Base-by-base conservation (phyloP, 1,284 basidiomycete species). In the Sphaerobolus stellatus region DNA sequence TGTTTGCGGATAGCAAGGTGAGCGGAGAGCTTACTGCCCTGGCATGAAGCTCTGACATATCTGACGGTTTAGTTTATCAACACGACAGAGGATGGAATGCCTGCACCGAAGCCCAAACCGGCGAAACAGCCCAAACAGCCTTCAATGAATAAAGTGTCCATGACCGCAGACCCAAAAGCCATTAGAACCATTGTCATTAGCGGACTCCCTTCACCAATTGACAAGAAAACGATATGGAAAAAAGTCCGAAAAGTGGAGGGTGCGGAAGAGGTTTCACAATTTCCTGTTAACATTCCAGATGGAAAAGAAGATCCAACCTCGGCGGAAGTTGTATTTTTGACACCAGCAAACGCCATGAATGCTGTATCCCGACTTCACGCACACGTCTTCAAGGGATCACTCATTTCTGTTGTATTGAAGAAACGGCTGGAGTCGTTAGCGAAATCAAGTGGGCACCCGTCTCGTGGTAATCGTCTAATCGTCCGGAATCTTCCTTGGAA, bases 331-430 rank as follows among this genome's bases (percentile, higher is more conserved):
- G 65, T 94, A 28, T 97, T 96, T 70, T 73, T 79, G 1, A 85
- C 82, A 0, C 86, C 94, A 8, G 76, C 78, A 4, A 75, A 83
- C 52, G 93, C 94, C 0, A 77, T 82, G 48, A 83, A 86, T 20
- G 90, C 90, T 1, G 81, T 92, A 28, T 75, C 73, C 56, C 94
- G 93, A 72, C 82, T 99, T 1, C 93, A 99, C 67, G 92, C 92
- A 0, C 94, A 97, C 68, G 86, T 94, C 38, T 98, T 90, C 81
- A 97, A 98, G 70, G 94, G 94, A 40, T 77, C 81, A 2, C 75
- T 94, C 14, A 82, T 98, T 25, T 93, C 89, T 5, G 92, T 88
- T n/a, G 86, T 90, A 5, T 79, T 98, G 59, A 98, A 98, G 77
- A 94, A 94, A 68, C 84, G 92, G 2, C 73, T 92, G 4, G 88